Percentiles rank a stretch among this genome's conserved stretches.
Conservation (phyloP, 768 basidiomycete species). For the Lactarius indigo region DNA sequence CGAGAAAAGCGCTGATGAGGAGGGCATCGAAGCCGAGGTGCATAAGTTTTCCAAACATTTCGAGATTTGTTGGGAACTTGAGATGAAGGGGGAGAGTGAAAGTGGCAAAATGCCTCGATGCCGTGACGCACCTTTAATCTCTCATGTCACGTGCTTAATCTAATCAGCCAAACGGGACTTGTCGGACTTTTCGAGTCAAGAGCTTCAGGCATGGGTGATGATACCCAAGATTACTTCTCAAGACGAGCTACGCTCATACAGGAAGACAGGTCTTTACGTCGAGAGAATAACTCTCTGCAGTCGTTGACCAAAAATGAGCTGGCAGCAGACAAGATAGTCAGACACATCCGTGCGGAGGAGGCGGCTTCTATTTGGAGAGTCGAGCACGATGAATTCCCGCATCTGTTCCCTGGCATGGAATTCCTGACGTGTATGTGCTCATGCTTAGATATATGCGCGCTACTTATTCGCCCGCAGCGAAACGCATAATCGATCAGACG, state of each 20-base stretch:
- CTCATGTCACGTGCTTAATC: not conserved
- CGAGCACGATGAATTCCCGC: slow-evolving; percentile 49
- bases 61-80: not conserved
- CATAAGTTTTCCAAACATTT: slow-evolving; percentile 65
- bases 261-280: slow-evolving; percentile 30
- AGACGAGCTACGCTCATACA: slow-evolving; percentile 30
- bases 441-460: not conserved
- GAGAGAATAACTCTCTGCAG: slow-evolving; percentile 25
- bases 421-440: slow-evolving; percentile 57
- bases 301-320: slow-evolving; percentile 36
- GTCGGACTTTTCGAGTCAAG: too few relatives aligned
- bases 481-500: slow-evolving; percentile 56
- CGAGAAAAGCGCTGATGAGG: slow-evolving; percentile 75
- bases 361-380: slow-evolving; percentile 54
- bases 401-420: slow-evolving; percentile 71
- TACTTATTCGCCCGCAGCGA: slow-evolving; percentile 39
- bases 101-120: not conserved
- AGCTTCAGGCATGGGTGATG: not conserved
- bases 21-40: slow-evolving; percentile 76
- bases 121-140: not conserved
- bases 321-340: slow-evolving; percentile 54
- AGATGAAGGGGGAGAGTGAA: not conserved
- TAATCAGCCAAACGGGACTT: too few relatives aligned
- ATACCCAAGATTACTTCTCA: slow-evolving; percentile 26
- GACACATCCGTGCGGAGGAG: slow-evolving; percentile 53